These are phyloP conservation scores for Talaromyces proteolyticus DNA, from an alignment of 495 filamentous ascomycete genomes.

Conservation along the genomic window DNA sequence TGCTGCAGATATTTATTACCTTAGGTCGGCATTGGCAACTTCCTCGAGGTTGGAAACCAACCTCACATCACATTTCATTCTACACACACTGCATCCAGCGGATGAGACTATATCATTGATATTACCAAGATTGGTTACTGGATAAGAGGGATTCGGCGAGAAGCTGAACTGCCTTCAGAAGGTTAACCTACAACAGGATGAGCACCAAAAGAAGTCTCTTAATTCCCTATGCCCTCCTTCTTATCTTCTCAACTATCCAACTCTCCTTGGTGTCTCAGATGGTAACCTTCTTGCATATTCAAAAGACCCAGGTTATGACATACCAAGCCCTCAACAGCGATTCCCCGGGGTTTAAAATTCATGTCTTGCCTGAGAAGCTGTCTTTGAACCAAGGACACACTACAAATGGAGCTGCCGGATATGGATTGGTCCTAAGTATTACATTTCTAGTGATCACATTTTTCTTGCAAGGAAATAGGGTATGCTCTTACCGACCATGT, in stretches of 20 bases:
- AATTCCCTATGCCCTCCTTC: constrained; percentile 1
- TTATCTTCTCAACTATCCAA: constrained; percentile 5
- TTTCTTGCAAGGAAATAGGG: neutral
- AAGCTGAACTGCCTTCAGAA: too few species aligned
- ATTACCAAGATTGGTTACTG: too few species aligned
- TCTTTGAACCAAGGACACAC: constrained; percentile 5
- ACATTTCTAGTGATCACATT: neutral
- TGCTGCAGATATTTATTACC: too few species aligned
- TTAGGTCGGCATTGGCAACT: too few species aligned
- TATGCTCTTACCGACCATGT: neutral
- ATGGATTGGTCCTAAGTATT: constrained; percentile 6
- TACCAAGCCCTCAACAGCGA: neutral
- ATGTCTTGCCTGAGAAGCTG: constrained; percentile 3
- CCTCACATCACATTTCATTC: too few species aligned
- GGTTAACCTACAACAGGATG: neutral
- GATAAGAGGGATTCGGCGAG: too few species aligned
- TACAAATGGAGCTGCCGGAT: constrained; percentile 5
- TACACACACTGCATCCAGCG: too few species aligned
- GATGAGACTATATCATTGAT: too few species aligned
- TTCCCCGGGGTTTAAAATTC: neutral
- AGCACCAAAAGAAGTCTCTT: neutral
- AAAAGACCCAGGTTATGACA: constrained; percentile 2
- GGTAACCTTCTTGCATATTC: constrained; percentile 6
- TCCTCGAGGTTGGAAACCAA: too few species aligned
- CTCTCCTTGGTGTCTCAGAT: constrained; percentile 6